A percentile compares a stretch with the other conserved stretches of the same genome.
Evolutionary conservation across 1,284 basidiomycete species (phyloP).

Genomic region (Papiliotrema flavescens): DNA sequence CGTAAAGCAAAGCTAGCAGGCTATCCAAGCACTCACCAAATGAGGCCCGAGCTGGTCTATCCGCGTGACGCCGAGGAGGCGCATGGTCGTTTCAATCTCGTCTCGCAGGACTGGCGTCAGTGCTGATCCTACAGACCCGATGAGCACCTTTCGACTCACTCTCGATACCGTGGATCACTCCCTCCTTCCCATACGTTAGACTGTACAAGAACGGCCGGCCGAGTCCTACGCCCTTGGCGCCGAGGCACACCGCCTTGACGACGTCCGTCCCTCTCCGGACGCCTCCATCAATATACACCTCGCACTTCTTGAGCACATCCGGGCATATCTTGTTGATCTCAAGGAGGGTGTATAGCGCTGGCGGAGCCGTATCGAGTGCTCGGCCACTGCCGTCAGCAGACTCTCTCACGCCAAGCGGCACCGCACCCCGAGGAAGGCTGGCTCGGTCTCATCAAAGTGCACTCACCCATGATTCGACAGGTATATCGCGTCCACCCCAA

Average conservation of each 20-base stretch:
- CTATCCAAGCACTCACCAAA: constrained; percentile 23
- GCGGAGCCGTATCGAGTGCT: constrained; percentile 44
- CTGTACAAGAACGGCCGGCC: constrained; percentile 52
- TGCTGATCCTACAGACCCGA: background rate
- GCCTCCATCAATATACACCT: constrained; percentile 51
- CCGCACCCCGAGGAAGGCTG: no score
- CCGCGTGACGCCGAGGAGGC: constrained; percentile 68
- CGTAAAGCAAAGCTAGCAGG: background rate
- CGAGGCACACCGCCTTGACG: constrained; percentile 53
- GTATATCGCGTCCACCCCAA: constrained; percentile 49
- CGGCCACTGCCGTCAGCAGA: constrained; percentile 29
- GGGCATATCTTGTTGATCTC: constrained; percentile 49
- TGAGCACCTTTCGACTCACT: constrained; percentile 42
- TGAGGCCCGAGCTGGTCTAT: constrained; percentile 52
- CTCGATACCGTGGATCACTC: constrained; percentile 50
- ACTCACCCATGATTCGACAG: constrained; percentile 50
- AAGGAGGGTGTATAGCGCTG: constrained; percentile 49
- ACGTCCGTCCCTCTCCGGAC: constrained; percentile 52
- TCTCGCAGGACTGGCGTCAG: constrained; percentile 60
- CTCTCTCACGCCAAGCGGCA: no score
- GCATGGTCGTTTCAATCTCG: constrained; percentile 77
- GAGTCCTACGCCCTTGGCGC: constrained; percentile 51
- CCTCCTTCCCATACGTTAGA: constrained; percentile 47
- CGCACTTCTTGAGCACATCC: constrained; percentile 45
- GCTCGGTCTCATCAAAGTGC: background rate